phyloP scores from a whole-genome alignment of 1,284 basidiomycete species.

The Trichosporon coremiiforme region DNA sequence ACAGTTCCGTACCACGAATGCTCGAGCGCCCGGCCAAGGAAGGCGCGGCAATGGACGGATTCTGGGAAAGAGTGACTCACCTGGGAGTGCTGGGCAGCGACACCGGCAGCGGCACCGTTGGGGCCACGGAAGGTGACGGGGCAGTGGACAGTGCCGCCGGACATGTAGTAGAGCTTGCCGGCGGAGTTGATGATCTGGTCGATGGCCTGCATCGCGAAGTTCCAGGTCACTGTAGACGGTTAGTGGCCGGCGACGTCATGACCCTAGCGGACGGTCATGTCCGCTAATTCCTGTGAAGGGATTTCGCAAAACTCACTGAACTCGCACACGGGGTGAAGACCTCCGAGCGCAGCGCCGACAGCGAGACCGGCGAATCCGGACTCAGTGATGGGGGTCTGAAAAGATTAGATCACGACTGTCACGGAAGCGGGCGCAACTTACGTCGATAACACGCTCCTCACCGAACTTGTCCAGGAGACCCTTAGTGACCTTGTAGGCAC shows the following conservation, averaged over 20 bases:
- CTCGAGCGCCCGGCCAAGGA: not conserved
- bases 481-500: conserved; percentile 99
- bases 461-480: conserved; percentile 99
- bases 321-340: conserved; percentile 96
- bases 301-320: conserved; percentile 64
- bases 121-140: conserved; percentile 99
- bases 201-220: conserved; percentile 70
- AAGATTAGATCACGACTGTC: not conserved
- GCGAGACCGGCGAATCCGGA: conserved; percentile 98
- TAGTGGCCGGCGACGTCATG: conserved; percentile 19
- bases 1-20: not conserved
- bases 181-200: conserved; percentile 99
- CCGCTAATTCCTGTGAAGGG: not conserved
- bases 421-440: conserved; percentile 38
- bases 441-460: conserved; percentile 95
- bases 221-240: conserved; percentile 52
- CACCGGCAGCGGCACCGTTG: conserved; percentile 97
- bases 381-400: conserved; percentile 86
- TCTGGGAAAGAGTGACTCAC: conserved; percentile 10
- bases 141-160: conserved; percentile 95
- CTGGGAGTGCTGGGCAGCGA: conserved; percentile 80
- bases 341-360: conserved; percentile 89
- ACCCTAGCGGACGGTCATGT: conserved; percentile 7
- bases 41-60: not conserved
- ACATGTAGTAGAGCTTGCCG: conserved; percentile 99